phyloP scores from a whole-genome alignment of 768 basidiomycete species.

The Pisolithus albus region DNA sequence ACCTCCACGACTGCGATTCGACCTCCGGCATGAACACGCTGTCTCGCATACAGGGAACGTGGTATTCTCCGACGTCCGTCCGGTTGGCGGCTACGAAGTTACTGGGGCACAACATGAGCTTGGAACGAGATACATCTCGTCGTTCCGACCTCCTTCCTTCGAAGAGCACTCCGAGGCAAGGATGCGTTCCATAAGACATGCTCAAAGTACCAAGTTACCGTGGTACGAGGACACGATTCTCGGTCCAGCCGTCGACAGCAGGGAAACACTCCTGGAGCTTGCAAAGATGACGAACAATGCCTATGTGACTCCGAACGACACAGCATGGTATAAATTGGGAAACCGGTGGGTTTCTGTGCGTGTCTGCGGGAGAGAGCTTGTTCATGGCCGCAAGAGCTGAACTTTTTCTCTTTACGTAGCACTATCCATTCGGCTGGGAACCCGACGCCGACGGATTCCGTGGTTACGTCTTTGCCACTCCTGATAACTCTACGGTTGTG shows the following conservation, averaged over 20 bases:
- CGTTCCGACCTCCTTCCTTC: slow-evolving; percentile 45
- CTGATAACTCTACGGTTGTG: slow-evolving; percentile 77
- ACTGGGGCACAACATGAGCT: slow-evolving; percentile 31
- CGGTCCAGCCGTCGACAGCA: slow-evolving; percentile 70
- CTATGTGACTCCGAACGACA: slow-evolving; percentile 58
- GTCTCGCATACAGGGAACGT: slow-evolving; percentile 42
- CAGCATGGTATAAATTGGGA: slow-evolving; percentile 72
- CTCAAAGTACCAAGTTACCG: slow-evolving; percentile 38
- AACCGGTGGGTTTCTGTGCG: slow-evolving; percentile 55
- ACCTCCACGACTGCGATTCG: slow-evolving; percentile 34
- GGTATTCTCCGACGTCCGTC: slow-evolving; percentile 46
- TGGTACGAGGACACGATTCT: slow-evolving; percentile 76
- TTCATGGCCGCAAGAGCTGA: no score
- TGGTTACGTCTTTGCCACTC: slow-evolving; percentile 84
- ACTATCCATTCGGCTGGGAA: slow-evolving; percentile 87
- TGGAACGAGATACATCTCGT: slow-evolving; percentile 29
- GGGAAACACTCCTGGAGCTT: slow-evolving; percentile 69
- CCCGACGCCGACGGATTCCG: slow-evolving; percentile 81
- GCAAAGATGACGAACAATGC: slow-evolving; percentile 97
- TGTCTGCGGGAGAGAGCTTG: not conserved
- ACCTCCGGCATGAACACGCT: slow-evolving; percentile 58
- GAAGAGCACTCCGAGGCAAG: slow-evolving; percentile 38
- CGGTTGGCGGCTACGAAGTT: slow-evolving; percentile 7
- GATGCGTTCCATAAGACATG: slow-evolving; percentile 37
- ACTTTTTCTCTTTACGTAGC: slow-evolving; percentile 1